Base-by-base conservation (phyloP, 768 basidiomycete genomes). In the Favolaschia claudopus region DNA sequence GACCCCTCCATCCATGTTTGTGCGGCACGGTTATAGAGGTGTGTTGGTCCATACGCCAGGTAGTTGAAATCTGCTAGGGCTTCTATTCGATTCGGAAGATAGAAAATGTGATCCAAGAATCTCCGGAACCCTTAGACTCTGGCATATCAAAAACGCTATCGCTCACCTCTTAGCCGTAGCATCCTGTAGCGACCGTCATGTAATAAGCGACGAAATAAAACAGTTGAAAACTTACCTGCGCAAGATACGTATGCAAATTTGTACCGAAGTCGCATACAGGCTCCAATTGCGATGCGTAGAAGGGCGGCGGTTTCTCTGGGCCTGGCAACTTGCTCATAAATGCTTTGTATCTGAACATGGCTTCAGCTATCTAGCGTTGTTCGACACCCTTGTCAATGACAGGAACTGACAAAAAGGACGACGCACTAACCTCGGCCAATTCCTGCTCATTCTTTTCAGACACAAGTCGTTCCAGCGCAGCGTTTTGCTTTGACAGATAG, bases 21-120 rank as follows among this genome's bases (percentile, higher is more conserved):
- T 17, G 27, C 24, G 1, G 25, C 7, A 8, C 32, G 29, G 5
- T 56, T 25, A 22, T 56, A 56, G 17, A 29, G 37, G 5, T 47
- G 17, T 8, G 45, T 48, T 2, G 45, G 55, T 4, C 45, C 46
- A 25, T 19, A 56, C 2, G 46, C 46, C 5, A 60, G 3, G 15
- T 34, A 47, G 3, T 54, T 31, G 27, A n/a, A 29, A 17, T 38
- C 32, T 17, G 3, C 3, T 5, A 37, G 2, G 3, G 6, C 1
- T 2, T 4, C 7, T 10, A 40, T n/a, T 2, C 58, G 58, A 4
- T 36, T 29, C 4, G 58, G 58, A 19, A 54, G 58, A 20, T 60
- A 54, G 1, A 60, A 34, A 9, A 48, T 19, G 7, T 60, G 51
- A 7, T 54, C 48, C 9, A 60, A 13, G 12, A 60, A 42, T 1